Percentiles rank a stretch among this genome's conserved stretches.
These are phyloP conservation scores for Lentithecium fluviatile DNA, from an alignment of 495 filamentous ascomycete genomes.

Conservation along the genomic window DNA sequence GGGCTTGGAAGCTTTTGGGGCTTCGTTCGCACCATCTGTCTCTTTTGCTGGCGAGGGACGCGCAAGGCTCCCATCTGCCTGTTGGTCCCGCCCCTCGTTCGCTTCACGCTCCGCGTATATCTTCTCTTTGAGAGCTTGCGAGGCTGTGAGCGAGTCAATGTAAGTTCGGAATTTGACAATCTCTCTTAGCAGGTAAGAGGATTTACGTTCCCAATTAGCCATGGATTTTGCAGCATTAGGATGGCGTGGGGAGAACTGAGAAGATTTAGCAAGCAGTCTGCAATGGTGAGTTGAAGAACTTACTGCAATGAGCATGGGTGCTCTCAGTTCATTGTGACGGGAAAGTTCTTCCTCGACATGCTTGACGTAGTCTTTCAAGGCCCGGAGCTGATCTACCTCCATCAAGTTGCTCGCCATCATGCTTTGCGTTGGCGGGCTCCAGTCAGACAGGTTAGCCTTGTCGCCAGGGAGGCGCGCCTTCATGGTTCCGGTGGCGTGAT, in stretches of 20 bases:
- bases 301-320: slow-evolving; percentile 78
- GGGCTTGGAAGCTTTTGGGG: slow-evolving; percentile 21
- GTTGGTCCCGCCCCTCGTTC: slow-evolving; percentile 13
- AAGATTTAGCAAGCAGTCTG: slow-evolving; percentile 7
- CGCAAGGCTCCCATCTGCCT: slow-evolving; percentile 1
- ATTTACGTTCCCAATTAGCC: slow-evolving; percentile 96
- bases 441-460: slow-evolving; percentile 79
- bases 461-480: slow-evolving; percentile 79
- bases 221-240: slow-evolving; percentile 78
- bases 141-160: slow-evolving; percentile 71
- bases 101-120: slow-evolving; percentile 45
- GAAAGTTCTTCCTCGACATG: slow-evolving; percentile 83
- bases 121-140: slow-evolving; percentile 57
- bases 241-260: slow-evolving; percentile 76
- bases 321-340: slow-evolving; percentile 80
- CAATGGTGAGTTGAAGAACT: slow-evolving; percentile 33
- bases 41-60: slow-evolving; percentile 4
- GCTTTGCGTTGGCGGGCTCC: slow-evolving; percentile 88
- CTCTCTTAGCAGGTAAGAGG: slow-evolving; percentile 84
- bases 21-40: slow-evolving; percentile 26
- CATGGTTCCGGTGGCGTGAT: slow-evolving; percentile 55
- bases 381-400: slow-evolving; percentile 78
- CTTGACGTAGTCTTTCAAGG: slow-evolving; percentile 73
- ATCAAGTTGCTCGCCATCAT: slow-evolving; percentile 75
- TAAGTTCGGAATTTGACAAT: slow-evolving; percentile 96